Percentiles rank a stretch among this genome's conserved stretches.
Conservation (phyloP, 2,329 filamentous ascomycete species). For the Fusarium haematococcum region DNA sequence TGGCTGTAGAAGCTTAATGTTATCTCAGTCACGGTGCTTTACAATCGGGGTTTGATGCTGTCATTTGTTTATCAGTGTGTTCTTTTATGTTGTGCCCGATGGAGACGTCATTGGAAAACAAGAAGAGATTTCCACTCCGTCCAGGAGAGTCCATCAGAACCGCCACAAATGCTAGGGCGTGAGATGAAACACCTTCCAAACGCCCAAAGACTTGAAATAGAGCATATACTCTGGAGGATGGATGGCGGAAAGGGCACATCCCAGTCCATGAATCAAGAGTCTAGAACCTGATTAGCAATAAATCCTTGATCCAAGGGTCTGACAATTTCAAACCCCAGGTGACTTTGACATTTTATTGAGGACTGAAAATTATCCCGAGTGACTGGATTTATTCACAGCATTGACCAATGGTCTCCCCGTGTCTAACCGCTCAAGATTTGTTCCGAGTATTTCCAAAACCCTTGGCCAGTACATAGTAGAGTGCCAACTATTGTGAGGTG, state of each 20-base stretch:
- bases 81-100: too few relatives aligned
- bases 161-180: not conserved
- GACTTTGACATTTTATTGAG: not conserved
- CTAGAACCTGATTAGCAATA: too few relatives aligned
- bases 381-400: not conserved
- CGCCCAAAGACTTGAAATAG: not conserved
- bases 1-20: too few relatives aligned
- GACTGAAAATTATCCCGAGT: not conserved
- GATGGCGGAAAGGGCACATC: too few relatives aligned
- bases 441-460: slow-evolving; percentile 40
- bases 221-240: not conserved
- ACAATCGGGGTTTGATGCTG: too few relatives aligned
- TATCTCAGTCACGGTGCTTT: too few relatives aligned
- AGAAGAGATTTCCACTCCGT: not conserved
- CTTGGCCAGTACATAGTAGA: slow-evolving; percentile 42
- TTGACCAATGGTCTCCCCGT: not conserved
- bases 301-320: not conserved
- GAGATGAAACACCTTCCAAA: not conserved
- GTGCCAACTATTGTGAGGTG: slow-evolving; percentile 53
- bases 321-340: not conserved
- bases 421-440: slow-evolving; percentile 43
- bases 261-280: too few relatives aligned
- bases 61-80: too few relatives aligned
- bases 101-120: too few relatives aligned
- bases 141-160: not conserved